Conservation (phyloP, 2,329 filamentous ascomycete genomes). For the Rhynchosporium secalis region DNA sequence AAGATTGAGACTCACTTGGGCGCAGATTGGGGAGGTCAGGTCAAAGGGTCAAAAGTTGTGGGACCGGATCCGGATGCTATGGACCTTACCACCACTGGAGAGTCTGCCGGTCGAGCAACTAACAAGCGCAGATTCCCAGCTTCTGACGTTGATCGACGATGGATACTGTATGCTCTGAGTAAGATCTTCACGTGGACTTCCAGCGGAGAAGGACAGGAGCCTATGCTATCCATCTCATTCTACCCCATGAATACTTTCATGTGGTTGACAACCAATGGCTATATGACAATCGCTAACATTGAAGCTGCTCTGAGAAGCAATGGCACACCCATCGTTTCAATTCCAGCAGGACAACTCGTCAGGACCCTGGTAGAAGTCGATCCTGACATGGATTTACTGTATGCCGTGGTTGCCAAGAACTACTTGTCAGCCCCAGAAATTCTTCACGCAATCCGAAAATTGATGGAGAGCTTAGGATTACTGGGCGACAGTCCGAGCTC, state of each 20-base stretch:
- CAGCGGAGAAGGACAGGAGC: slow-evolving; percentile 18
- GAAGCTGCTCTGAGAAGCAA: slow-evolving; percentile 55
- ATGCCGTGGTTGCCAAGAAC: slow-evolving; percentile 64
- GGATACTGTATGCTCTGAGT: slow-evolving; percentile 56
- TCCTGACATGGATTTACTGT: slow-evolving; percentile 64
- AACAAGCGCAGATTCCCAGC: slow-evolving; percentile 46
- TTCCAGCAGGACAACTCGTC: slow-evolving; percentile 61
- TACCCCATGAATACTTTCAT: slow-evolving; percentile 53
- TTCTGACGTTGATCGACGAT: slow-evolving; percentile 61
- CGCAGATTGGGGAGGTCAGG: slow-evolving; percentile 27
- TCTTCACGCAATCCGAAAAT: slow-evolving; percentile 61
- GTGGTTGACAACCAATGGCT: slow-evolving; percentile 61
- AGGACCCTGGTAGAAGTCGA: slow-evolving; percentile 64
- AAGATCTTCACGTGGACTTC: slow-evolving; percentile 46
- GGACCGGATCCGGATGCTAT: not conserved
- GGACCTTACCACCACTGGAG: slow-evolving; percentile 20
- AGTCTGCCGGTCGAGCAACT: slow-evolving; percentile 28
- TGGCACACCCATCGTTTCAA: slow-evolving; percentile 42
- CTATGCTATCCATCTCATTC: slow-evolving; percentile 43
- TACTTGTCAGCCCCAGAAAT: slow-evolving; percentile 67
- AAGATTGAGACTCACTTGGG: slow-evolving; percentile 42
- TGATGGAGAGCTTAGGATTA: slow-evolving; percentile 71
- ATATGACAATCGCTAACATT: slow-evolving; percentile 60
- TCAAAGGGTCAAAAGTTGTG: slow-evolving; percentile 10
- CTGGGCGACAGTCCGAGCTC: slow-evolving; percentile 32